Evolutionary conservation across 305 asterid genomes (phyloP).

Genomic region (Lippia alba): DNA sequence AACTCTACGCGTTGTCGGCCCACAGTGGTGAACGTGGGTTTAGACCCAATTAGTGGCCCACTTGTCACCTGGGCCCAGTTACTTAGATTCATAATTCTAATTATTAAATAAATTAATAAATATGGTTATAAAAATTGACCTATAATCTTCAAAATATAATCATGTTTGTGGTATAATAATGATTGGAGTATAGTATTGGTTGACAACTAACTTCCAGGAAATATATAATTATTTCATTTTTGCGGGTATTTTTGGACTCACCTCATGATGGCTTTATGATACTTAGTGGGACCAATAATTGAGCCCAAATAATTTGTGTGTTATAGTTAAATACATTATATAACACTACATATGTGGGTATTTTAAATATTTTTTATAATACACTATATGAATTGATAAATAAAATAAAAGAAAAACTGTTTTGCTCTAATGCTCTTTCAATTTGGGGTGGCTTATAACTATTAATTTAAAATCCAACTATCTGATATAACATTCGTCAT

Average conservation of each 20-base stretch:
- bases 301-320: not conserved
- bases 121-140: not conserved
- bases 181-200: conserved; percentile 36
- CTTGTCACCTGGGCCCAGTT: conserved; percentile 23
- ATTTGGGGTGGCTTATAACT: no score
- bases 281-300: conserved; percentile 40
- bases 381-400: no score
- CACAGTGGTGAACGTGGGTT: conserved; percentile 37
- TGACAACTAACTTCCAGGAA: conserved; percentile 48
- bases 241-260: conserved; percentile 19
- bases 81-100: conserved; percentile 11
- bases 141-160: conserved; percentile 20
- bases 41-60: conserved; percentile 42
- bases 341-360: no score
- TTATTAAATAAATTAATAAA: not conserved
- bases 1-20: conserved; percentile 26
- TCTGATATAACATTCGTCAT: no score
- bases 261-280: conserved; percentile 31
- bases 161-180: conserved; percentile 20
- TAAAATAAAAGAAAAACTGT: no score
- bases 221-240: not conserved
- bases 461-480: no score
- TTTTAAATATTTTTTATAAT: no score
- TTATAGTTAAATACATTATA: no score
- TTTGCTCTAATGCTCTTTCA: no score